Base-by-base conservation (phyloP, 495 filamentous ascomycete species). In the Annulohypoxylon nitens region DNA sequence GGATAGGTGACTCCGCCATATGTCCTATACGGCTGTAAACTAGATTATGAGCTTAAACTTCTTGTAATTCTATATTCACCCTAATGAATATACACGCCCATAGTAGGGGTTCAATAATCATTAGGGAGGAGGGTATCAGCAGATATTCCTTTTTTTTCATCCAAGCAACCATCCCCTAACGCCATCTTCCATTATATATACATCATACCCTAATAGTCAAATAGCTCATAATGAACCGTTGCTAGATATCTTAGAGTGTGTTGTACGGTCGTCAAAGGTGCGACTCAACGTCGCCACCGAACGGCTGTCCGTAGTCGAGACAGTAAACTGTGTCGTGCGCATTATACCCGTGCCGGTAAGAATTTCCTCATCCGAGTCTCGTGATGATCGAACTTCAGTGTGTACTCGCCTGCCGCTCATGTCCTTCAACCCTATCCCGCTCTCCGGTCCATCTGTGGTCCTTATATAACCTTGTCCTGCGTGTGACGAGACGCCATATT, bases 311-410 rank as follows among this genome's bases (percentile, higher is more conserved):
- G 69, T 65, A 11, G 61, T 69, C n/a, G 66, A 69, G 16, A 74
- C 71, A 11, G 61, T 68, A 34, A 69, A 74, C 20, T 74, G 60
- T n/a, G 71, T 76, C 20, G 75, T 71, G 7, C 70, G 39, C 67
- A 76, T 71, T 18, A 76, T 76, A 7, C 75, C 75, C 2, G 71
- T 75, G n/a, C 67, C 66, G 14, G 75, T 76, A 16, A 76, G 71
- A 23, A 76, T 76, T 55, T 75, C 71, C 51, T 76, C 75, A 61
- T 75, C 71, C 1, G 71, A 74, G 47, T 74, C 75, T 54, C 60
- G 57, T 14, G 66, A 58, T 1, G 61, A 64, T 6, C 60, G 61
- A 12, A 69, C 48, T 50, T 70, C 64, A 33, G 67, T 71, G 4
- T 57, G 71, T 18, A 60, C 18, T 16, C 71, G 70, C 36, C 57